Percentiles rank a stretch among this genome's conserved stretches.
phyloP scores from a whole-genome alignment of 1,139 yeast genomes.

The Suhomyces coccinellae region DNA sequence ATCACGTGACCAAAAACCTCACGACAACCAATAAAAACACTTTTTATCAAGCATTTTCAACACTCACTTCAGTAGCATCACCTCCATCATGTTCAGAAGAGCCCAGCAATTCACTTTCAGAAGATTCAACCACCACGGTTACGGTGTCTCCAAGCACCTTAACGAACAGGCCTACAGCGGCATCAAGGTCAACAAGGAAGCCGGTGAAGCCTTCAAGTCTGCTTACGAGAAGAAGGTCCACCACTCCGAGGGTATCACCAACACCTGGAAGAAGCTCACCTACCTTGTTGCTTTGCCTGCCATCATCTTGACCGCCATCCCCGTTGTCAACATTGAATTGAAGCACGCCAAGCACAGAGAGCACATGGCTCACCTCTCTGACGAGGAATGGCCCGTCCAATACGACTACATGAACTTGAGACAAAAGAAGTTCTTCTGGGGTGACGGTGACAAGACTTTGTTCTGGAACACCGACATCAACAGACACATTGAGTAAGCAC shows the following conservation, averaged over 20 bases:
- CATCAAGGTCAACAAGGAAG: conserved; percentile 36
- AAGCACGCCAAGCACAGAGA: conserved; percentile 89
- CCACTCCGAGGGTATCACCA: conserved; percentile 77
- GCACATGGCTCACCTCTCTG: conserved; percentile 73
- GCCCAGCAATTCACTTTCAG: conserved; percentile 41
- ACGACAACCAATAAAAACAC: conserved; percentile 9
- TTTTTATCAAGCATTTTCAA: conserved; percentile 10
- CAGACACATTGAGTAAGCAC: conserved; percentile 61
- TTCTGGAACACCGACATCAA: conserved; percentile 95
- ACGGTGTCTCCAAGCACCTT: conserved; percentile 41
- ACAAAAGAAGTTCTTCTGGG: conserved; percentile 91
- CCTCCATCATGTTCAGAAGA: conserved; percentile 36
- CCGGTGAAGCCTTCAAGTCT: conserved; percentile 47
- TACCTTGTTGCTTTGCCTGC: conserved; percentile 81
- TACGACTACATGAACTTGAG: conserved; percentile 91
- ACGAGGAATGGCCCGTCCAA: conserved; percentile 90
- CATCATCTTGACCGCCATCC: conserved; percentile 70
- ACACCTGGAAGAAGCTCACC: conserved; percentile 84
- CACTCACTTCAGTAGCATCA: conserved; percentile 4
- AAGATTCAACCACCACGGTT: conserved; percentile 47
- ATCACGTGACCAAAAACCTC: conserved; percentile 1
- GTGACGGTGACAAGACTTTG: conserved; percentile 94
- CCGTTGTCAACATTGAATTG: conserved; percentile 76
- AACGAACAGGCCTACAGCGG: conserved; percentile 41
- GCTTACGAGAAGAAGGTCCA: conserved; percentile 59